A percentile compares a stretch with the other conserved stretches of the same genome.
phyloP scores from a whole-genome alignment of 352 stramenopile species.

The Phytophthora ramorum region DNA sequence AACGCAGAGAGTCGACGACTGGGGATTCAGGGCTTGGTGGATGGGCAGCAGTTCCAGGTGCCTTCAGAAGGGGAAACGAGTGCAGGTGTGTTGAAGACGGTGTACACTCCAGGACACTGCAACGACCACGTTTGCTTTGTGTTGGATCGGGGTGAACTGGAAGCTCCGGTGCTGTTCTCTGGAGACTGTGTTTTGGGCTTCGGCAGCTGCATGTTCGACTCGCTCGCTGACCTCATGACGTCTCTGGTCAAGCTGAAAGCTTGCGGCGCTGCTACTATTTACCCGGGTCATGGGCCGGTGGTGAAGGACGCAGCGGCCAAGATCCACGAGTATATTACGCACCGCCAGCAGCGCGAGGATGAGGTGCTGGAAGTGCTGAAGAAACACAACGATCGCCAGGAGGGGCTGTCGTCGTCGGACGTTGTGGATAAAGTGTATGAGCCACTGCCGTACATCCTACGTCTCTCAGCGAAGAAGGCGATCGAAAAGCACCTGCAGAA shows the following conservation, averaged over 20 bases:
- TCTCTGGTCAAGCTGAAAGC: slow-evolving; percentile 63
- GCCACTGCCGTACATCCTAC: slow-evolving; percentile 58
- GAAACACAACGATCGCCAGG: slow-evolving; percentile 4
- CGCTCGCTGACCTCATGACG: slow-evolving; percentile 79
- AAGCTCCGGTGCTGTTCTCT: slow-evolving; percentile 63
- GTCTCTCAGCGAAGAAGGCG: slow-evolving; percentile 56
- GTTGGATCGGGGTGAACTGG: slow-evolving; percentile 39
- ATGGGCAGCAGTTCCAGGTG: slow-evolving; percentile 54
- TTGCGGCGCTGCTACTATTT: slow-evolving; percentile 57
- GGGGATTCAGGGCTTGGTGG: slow-evolving; percentile 45
- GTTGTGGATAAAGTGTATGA: slow-evolving; percentile 66
- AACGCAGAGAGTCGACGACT: slow-evolving; percentile 60
- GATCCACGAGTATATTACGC: slow-evolving; percentile 80
- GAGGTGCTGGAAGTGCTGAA: slow-evolving; percentile 63
- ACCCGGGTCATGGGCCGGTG: slow-evolving; percentile 78
- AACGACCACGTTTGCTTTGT: slow-evolving; percentile 88
- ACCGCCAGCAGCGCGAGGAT: slow-evolving; percentile 75
- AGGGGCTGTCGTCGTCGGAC: slow-evolving; percentile 44
- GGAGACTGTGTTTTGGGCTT: slow-evolving; percentile 87
- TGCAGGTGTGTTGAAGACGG: slow-evolving; percentile 43
- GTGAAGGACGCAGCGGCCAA: slow-evolving; percentile 66
- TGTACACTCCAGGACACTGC: slow-evolving; percentile 88
- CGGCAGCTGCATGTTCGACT: slow-evolving; percentile 89
- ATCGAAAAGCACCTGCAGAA: slow-evolving; percentile 76
- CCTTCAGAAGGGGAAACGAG: neutral